Evolutionary conservation across 805 yeast genomes (phyloP).

Genomic region (Ogataea philodendri): DNA sequence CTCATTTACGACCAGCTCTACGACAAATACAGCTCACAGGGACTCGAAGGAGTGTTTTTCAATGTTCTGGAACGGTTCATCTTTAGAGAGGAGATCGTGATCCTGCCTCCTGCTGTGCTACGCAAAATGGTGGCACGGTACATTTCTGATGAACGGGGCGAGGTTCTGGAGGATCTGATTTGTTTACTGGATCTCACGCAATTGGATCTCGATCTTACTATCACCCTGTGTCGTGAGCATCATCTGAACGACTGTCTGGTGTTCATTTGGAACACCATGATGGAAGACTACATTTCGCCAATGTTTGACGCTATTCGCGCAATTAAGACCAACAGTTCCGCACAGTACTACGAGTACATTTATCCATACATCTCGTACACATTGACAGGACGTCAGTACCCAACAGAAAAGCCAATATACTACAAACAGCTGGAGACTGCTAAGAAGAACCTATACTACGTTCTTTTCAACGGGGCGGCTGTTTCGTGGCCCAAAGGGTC

Average conservation of each 20-base stretch:
- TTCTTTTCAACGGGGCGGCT: conserved; percentile 57
- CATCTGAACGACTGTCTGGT: conserved; percentile 60
- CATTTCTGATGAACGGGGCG: conserved; percentile 40
- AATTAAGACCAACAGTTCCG: too few relatives aligned
- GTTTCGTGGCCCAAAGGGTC: conserved; percentile 45
- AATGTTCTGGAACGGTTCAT: conserved; percentile 52
- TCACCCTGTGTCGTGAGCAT: conserved; percentile 56
- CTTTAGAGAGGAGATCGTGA: conserved; percentile 41
- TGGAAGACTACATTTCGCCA: conserved; percentile 73
- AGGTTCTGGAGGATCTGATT: conserved; percentile 60
- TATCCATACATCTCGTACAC: conserved; percentile 66
- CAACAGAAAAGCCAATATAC: conserved; percentile 55
- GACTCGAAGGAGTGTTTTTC: conserved; percentile 43
- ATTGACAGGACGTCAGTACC: conserved; percentile 78
- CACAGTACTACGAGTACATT: conserved; percentile 38
- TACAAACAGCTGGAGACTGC: conserved; percentile 37
- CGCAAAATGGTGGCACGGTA: conserved; percentile 58
- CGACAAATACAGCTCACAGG: conserved; percentile 41
- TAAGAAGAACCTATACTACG: conserved; percentile 50
- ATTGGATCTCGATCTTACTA: conserved; percentile 76
- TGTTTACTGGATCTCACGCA: conserved; percentile 65
- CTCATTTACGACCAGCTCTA: conserved; percentile 43
- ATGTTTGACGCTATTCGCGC: conserved; percentile 54
- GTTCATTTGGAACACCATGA: conserved; percentile 68
- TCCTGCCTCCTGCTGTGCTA: conserved; percentile 62